Conservation (phyloP, 176 grass and related monocot species). For the Cenchrus fungigraminus region DNA sequence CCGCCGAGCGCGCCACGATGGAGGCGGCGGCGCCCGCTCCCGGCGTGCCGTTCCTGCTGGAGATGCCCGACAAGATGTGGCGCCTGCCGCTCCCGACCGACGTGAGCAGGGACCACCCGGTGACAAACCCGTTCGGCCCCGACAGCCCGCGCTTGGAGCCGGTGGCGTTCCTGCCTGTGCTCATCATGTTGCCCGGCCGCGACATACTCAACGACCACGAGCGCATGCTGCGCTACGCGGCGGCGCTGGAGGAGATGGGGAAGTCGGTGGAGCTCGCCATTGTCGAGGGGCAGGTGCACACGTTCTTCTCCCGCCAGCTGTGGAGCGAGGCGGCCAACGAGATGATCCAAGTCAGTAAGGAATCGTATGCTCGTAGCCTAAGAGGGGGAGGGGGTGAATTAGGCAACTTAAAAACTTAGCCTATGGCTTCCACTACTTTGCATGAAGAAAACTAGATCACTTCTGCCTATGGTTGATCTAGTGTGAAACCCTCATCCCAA, state of each 20-base stretch:
- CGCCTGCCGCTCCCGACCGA: slow-evolving; percentile 56
- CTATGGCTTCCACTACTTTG: no score
- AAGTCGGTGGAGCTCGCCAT: slow-evolving; percentile 54
- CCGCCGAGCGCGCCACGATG: slow-evolving; percentile 27
- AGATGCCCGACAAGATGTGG: slow-evolving; percentile 66
- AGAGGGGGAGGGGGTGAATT: no score
- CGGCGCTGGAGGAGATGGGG: slow-evolving; percentile 43
- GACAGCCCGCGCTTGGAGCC: slow-evolving; percentile 33
- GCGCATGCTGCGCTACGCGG: slow-evolving; percentile 55
- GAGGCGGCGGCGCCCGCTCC: slow-evolving; percentile 37
- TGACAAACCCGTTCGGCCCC: slow-evolving; percentile 64
- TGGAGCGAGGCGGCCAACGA: slow-evolving; percentile 41
- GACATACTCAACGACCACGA: slow-evolving; percentile 55
- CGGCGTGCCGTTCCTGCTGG: slow-evolving; percentile 31
- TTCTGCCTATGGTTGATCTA: no score
- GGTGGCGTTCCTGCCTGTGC: slow-evolving; percentile 42
- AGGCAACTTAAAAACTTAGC: no score
- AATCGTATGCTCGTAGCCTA: no score
- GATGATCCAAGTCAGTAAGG: slow-evolving; percentile 39
- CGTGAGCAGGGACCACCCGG: slow-evolving; percentile 57
- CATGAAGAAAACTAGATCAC: no score
- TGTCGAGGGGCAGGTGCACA: slow-evolving; percentile 55
- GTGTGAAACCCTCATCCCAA: no score
- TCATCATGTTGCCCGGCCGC: slow-evolving; percentile 54
- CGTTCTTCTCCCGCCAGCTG: slow-evolving; percentile 45